A percentile compares a stretch with the other conserved stretches of the same genome.
These are phyloP conservation scores for Flaveria floridana DNA, from an alignment of 140 eudicot species.

Conservation along the genomic window DNA sequence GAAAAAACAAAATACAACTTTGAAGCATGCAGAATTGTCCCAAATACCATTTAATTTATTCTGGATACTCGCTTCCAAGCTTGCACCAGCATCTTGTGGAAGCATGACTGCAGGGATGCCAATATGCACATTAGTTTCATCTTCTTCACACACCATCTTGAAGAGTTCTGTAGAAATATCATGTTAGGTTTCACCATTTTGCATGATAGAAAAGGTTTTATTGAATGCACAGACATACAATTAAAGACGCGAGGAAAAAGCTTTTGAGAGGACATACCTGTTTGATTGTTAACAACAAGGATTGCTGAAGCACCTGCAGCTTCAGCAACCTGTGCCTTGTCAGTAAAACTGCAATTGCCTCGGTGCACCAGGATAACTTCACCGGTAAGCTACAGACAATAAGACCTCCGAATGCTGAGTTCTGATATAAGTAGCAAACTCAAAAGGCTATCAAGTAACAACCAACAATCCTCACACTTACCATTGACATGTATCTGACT, in stretches of 20 bases:
- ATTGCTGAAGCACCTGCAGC: slow-evolving; percentile 98
- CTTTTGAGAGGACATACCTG: slow-evolving; percentile 44
- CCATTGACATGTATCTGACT: slow-evolving; percentile 21
- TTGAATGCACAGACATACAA: neutral
- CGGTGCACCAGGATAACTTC: slow-evolving; percentile 95
- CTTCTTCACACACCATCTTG: slow-evolving; percentile 94
- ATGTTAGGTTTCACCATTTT: slow-evolving; percentile 10
- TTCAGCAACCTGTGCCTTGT: slow-evolving; percentile 89
- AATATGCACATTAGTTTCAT: slow-evolving; percentile 59
- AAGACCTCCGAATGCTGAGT: slow-evolving; percentile 47
- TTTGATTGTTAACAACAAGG: slow-evolving; percentile 73
- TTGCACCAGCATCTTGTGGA: slow-evolving; percentile 91
- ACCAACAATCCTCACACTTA: slow-evolving; percentile 24
- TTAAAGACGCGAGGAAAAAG: slow-evolving; percentile 9
- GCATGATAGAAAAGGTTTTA: neutral
- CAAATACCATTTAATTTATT: slow-evolving; percentile 64
- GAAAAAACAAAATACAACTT: neutral
- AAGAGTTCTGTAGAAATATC: slow-evolving; percentile 66
- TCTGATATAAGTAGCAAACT: slow-evolving; percentile 40
- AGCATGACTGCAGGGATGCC: slow-evolving; percentile 94
- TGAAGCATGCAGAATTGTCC: slow-evolving; percentile 21
- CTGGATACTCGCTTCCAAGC: slow-evolving; percentile 44
- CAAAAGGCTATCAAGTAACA: slow-evolving; percentile 27
- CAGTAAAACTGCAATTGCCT: slow-evolving; percentile 95
- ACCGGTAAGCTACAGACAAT: slow-evolving; percentile 79